These are phyloP conservation scores for Aspergillus vadensis DNA, from an alignment of 2,329 filamentous ascomycete species.

Conservation along the genomic window DNA sequence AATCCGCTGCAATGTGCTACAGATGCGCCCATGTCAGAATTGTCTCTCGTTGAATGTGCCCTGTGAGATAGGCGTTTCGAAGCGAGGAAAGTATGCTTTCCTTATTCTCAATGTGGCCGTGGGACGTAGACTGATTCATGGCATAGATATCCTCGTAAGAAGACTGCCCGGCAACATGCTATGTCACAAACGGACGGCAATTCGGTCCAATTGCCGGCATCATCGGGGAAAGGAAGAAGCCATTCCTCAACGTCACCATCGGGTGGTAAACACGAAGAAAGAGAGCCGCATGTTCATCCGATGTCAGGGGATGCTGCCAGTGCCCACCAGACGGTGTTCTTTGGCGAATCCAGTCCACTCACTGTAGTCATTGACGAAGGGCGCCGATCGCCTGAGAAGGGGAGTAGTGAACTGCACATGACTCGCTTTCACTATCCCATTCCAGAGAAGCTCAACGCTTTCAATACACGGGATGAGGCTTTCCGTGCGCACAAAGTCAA, in stretches of 20 bases:
- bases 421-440: constrained; percentile 43
- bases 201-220: background rate
- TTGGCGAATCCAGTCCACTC: constrained; percentile 53
- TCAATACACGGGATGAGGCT: constrained; percentile 21
- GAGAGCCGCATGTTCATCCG: background rate
- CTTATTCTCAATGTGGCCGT: background rate
- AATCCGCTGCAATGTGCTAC: constrained; percentile 51
- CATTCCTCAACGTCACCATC: too few species aligned
- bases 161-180: constrained; percentile 2
- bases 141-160: constrained; percentile 27
- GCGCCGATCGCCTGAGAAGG: background rate
- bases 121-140: background rate
- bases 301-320: background rate
- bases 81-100: constrained; percentile 45
- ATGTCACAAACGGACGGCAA: background rate
- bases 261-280: background rate
- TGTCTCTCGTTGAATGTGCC: constrained; percentile 40
- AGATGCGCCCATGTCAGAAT: constrained; percentile 48
- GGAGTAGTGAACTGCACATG: constrained; percentile 23
- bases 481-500: constrained; percentile 31
- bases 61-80: constrained; percentile 48
- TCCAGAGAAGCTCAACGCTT: constrained; percentile 22
- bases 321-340: constrained; percentile 39
- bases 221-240: background rate
- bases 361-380: constrained; percentile 52